These are phyloP conservation scores for Mrakia frigida DNA, from an alignment of 768 basidiomycete species.

Conservation along the genomic window DNA sequence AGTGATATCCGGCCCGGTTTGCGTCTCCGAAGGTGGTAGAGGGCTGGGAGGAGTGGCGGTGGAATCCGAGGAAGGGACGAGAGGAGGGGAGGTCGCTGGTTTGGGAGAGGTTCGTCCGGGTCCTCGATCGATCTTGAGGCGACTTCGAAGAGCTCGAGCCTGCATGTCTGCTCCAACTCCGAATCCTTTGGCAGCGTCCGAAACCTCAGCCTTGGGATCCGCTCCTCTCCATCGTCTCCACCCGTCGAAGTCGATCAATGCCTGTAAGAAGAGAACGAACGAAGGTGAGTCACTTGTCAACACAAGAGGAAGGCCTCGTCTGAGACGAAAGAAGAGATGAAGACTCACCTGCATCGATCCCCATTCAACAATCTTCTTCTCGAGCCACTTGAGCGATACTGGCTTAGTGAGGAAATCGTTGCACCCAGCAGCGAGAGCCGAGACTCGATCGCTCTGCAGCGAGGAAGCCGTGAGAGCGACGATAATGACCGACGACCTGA, in stretches of 20 bases:
- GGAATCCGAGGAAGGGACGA: background rate
- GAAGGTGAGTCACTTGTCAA: background rate
- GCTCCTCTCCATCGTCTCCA: constrained; percentile 45
- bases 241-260: constrained; percentile 47
- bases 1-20: constrained; percentile 1
- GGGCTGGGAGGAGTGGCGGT: background rate
- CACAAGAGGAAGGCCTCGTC: background rate
- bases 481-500: constrained; percentile 92
- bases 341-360: constrained; percentile 65
- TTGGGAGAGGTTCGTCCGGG: constrained; percentile 16
- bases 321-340: background rate
- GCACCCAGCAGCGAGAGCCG: constrained; percentile 95
- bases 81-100: background rate
- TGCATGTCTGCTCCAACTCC: constrained; percentile 20
- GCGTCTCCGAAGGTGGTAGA: background rate
- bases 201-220: constrained; percentile 38
- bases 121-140: constrained; percentile 29
- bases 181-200: constrained; percentile 6
- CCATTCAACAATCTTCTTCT: constrained; percentile 99
- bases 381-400: constrained; percentile 88
- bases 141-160: constrained; percentile 22
- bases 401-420: constrained; percentile 99
- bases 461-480: constrained; percentile 98
- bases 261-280: constrained; percentile 33
- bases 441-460: constrained; percentile 88